These are phyloP conservation scores for Ceratorhiza oryzae-sativae DNA, from an alignment of 1,284 basidiomycete genomes.

Conservation along the genomic window DNA sequence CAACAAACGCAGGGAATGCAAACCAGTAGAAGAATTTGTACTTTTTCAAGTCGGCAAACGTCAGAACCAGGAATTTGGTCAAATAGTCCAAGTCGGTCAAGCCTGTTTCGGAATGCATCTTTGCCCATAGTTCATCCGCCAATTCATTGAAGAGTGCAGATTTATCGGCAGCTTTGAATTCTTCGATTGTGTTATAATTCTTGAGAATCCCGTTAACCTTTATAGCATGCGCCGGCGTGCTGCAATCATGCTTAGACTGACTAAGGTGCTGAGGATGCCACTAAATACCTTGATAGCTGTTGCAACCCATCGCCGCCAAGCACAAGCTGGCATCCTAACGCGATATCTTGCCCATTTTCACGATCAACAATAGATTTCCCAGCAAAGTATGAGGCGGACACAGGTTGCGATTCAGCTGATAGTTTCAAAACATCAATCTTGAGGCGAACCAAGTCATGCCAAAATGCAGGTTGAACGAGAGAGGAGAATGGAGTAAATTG, in stretches of 20 bases:
- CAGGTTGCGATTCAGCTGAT: conserved; percentile 71
- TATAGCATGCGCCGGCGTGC: conserved; percentile 56
- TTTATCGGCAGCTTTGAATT: conserved; percentile 92
- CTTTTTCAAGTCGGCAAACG: conserved; percentile 97
- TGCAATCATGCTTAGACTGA: conserved; percentile 44
- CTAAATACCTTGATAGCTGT: conserved; percentile 52
- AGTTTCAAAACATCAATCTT: conserved; percentile 93
- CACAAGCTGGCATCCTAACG: conserved; percentile 65
- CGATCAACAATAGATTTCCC: conserved; percentile 79
- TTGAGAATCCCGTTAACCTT: conserved; percentile 73
- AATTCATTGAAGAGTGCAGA: conserved; percentile 77
- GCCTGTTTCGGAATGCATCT: conserved; percentile 27
- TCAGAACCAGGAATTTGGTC: conserved; percentile 85
- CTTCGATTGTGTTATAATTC: conserved; percentile 96
- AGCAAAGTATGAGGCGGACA: conserved; percentile 73
- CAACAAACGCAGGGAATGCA: conserved; percentile 89
- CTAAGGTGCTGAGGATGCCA: not conserved
- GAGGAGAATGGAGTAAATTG: conserved; percentile 91
- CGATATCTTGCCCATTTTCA: conserved; percentile 69
- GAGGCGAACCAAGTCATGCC: conserved; percentile 87
- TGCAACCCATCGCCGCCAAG: conserved; percentile 68
- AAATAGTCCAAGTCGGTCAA: conserved; percentile 57
- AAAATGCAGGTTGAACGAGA: conserved; percentile 88
- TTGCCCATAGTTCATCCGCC: conserved; percentile 56
- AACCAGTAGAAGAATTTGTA: conserved; percentile 99